A percentile compares a stretch with the other conserved stretches of the same genome.
These are phyloP conservation scores for Aspergillus neoniger DNA, from an alignment of 2,329 filamentous ascomycete genomes.

Conservation along the genomic window DNA sequence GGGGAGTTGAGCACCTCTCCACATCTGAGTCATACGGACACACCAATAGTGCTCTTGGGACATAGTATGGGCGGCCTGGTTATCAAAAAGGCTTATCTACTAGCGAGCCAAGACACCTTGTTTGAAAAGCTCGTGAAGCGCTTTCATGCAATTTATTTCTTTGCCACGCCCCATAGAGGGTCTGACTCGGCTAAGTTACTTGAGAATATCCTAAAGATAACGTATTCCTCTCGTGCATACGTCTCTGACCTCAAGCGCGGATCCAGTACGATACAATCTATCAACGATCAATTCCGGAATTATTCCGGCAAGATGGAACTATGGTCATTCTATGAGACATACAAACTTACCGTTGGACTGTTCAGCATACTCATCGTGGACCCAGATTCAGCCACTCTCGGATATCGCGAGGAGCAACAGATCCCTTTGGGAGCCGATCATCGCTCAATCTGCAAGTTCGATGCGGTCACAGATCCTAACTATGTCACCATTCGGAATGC, in stretches of 20 bases:
- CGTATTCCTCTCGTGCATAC: slow-evolving; percentile 24
- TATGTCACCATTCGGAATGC: slow-evolving; percentile 34
- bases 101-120: slow-evolving; percentile 21
- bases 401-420: slow-evolving; percentile 45
- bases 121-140: slow-evolving; percentile 16
- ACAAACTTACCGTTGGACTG: slow-evolving; percentile 28
- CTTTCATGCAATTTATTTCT: slow-evolving; percentile 27
- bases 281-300: slow-evolving; percentile 52
- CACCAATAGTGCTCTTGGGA: slow-evolving; percentile 46
- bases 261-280: slow-evolving; percentile 38
- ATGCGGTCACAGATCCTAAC: slow-evolving; percentile 37
- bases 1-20: slow-evolving; percentile 19
- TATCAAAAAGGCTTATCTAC: slow-evolving; percentile 32
- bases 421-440: slow-evolving; percentile 46
- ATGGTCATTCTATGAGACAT: slow-evolving; percentile 52
- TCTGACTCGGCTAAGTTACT: slow-evolving; percentile 26
- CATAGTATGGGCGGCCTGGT: slow-evolving; percentile 53
- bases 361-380: slow-evolving; percentile 38
- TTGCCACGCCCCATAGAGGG: slow-evolving; percentile 35
- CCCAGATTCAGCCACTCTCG: slow-evolving; percentile 47
- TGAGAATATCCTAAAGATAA: slow-evolving; percentile 34
- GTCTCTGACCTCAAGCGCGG: slow-evolving; percentile 42
- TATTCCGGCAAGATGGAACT: slow-evolving; percentile 39
- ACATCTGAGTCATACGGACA: slow-evolving; percentile 15
- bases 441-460: slow-evolving; percentile 47